phyloP scores from a whole-genome alignment of 2,329 filamentous ascomycete species.

The Acrocalymma vagum region DNA sequence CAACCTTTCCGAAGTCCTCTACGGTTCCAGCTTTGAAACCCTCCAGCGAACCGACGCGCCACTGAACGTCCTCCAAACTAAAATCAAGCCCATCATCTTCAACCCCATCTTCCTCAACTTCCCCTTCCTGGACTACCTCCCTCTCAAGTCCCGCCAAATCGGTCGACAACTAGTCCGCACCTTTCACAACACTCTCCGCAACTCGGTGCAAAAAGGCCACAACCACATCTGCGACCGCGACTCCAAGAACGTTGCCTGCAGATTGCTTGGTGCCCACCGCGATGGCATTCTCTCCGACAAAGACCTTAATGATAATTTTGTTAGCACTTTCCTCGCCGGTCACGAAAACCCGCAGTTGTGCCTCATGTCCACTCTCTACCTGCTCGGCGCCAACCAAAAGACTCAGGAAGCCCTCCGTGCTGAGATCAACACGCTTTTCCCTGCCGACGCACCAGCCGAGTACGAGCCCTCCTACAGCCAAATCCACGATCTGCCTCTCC shows the following conservation, averaged over 20 bases:
- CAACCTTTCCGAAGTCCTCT: conserved; percentile 44
- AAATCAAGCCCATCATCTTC: conserved; percentile 37
- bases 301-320: conserved; percentile 34
- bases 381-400: conserved; percentile 27
- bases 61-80: conserved; percentile 28
- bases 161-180: conserved; percentile 26
- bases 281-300: conserved; percentile 32
- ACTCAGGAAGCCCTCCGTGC: conserved; percentile 27
- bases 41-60: conserved; percentile 27
- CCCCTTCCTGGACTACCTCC: conserved; percentile 30
- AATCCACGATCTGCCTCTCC: conserved; percentile 50
- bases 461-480: conserved; percentile 27
- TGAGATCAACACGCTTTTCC: conserved; percentile 25
- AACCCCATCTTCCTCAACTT: conserved; percentile 37
- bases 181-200: conserved; percentile 28
- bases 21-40: conserved; percentile 37
- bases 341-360: conserved; percentile 37
- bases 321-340: conserved; percentile 35
- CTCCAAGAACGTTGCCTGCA: conserved; percentile 26
- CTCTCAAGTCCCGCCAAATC: conserved; percentile 26
- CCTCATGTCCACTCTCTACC: conserved; percentile 35
- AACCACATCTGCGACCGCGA: conserved; percentile 31
- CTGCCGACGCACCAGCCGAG: conserved; percentile 16
- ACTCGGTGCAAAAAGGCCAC: conserved; percentile 29
- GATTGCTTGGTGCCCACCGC: conserved; percentile 28